Base-by-base conservation (phyloP, 495 filamentous ascomycete species). In the Podospora bellae-mahoneyi region DNA sequence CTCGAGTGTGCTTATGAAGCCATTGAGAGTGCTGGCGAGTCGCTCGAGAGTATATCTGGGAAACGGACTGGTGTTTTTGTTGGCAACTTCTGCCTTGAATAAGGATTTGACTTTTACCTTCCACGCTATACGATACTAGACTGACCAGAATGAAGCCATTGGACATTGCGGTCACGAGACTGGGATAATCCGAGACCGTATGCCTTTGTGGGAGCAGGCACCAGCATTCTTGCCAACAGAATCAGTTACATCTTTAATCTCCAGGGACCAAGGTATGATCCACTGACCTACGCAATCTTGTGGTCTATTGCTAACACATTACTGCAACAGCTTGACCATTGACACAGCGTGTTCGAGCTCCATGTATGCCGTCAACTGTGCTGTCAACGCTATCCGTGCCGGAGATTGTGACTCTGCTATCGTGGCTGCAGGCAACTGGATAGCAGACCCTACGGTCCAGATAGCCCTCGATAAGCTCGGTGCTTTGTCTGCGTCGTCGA, bases 281-380 rank as follows among this genome's bases (percentile, higher is more conserved):
- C 9, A 48, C 39, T 48, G 39, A 48, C 39, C 15, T 2, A 48
- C 15, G 5, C 39, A 48, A 13, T 48, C 15, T 10, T 48, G 39
- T 18, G 9, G 7, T 48, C 39, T 0, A 48, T 18, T 48, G 39
- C 39, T 48, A 48, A 48, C 39, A 48, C 2, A 48, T 48, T 3
- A 48, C 30, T 48, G 39, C 39, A 78, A 82, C 4, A 82, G 80
- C 61, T 76, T 82, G 62, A 79, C 80, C 16, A 71, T 87, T 28
- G 83, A 84, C 67, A 86, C 85, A 0, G 86, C 83, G 4, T 88
- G 87, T 67, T 85, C 82, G 0, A 79, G 82, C 2, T 84, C 83
- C 65, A 73, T 88, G 26, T 69, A 80, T 0, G 84, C 82, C 1
- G 61, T 89, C 3, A 81, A 88, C 72, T 73, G 83, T 6, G 87